Conservation (phyloP, 495 filamentous ascomycete genomes). For the Acidomyces sp. region DNA sequence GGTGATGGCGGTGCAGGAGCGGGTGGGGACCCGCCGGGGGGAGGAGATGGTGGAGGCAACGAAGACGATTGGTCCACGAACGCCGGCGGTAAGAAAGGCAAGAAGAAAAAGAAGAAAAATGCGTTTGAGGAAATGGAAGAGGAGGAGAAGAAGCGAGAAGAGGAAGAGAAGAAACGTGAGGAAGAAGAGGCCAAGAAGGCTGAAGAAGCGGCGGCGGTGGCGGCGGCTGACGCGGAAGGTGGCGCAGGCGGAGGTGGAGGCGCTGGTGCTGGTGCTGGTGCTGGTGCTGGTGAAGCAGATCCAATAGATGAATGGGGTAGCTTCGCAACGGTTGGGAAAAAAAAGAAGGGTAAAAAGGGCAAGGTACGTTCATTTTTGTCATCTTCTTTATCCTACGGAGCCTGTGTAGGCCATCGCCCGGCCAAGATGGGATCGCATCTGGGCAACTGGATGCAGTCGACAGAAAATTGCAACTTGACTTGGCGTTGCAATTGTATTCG, state of each 20-base stretch:
- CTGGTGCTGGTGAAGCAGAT: conserved; percentile 14
- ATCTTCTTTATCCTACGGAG: not conserved
- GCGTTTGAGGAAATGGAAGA: conserved; percentile 15
- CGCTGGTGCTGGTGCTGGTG: conserved; percentile 1
- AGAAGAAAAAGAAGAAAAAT: conserved; percentile 23
- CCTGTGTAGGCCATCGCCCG: too few species aligned
- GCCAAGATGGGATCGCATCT: too few species aligned
- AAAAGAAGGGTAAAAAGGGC: conserved; percentile 22
- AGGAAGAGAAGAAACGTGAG: conserved; percentile 28
- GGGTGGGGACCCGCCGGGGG: conserved; percentile 22
- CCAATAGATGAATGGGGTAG: conserved; percentile 30
- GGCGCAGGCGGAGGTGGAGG: not conserved
- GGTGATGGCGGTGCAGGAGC: conserved; percentile 22
- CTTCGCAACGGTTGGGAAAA: conserved; percentile 19
- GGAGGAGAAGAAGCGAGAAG: conserved; percentile 24
- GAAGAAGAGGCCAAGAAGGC: conserved; percentile 23
- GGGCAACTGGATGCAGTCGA: too few species aligned
- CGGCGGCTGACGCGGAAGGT: not conserved
- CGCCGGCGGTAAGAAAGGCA: conserved; percentile 21
- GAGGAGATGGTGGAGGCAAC: conserved; percentile 24
- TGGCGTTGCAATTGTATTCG: too few species aligned
- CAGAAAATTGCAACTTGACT: too few species aligned
- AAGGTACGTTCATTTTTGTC: too few species aligned
- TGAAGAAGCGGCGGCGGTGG: conserved; percentile 15
- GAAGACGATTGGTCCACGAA: conserved; percentile 30